A percentile compares a stretch with the other conserved stretches of the same genome.
Evolutionary conservation across 345 rosid genomes (phyloP).

Genomic region (Melaleuca quinquenervia): DNA sequence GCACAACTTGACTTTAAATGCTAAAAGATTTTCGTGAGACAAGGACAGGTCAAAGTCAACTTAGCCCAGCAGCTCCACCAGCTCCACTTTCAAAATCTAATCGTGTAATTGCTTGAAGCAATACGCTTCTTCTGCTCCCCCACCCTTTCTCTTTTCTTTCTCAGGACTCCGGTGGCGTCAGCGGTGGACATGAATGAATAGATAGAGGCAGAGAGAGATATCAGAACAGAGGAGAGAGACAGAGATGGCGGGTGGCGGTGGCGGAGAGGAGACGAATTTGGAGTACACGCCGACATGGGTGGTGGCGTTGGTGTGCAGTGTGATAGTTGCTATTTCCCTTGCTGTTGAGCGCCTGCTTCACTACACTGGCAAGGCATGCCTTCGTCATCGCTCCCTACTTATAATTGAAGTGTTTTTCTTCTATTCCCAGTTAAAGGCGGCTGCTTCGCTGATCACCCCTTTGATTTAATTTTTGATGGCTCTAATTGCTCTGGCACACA

Average conservation of each 20-base stretch:
- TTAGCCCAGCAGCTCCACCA: not conserved
- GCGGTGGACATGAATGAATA: not conserved
- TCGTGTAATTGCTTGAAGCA: not conserved
- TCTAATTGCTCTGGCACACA: not conserved
- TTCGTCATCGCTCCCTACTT: not conserved
- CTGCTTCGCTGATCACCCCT: not conserved
- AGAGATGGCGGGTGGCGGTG: constrained; percentile 1
- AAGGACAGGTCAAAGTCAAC: not conserved
- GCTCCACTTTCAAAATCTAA: not conserved
- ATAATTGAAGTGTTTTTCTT: not conserved
- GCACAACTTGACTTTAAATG: not conserved
- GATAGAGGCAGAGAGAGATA: not conserved
- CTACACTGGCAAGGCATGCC: constrained; percentile 55
- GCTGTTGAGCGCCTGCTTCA: constrained; percentile 59
- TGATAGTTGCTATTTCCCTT: constrained; percentile 62
- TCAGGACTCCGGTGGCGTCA: not conserved
- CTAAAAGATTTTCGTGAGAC: not conserved
- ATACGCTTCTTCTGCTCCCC: not conserved
- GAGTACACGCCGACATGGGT: constrained; percentile 88
- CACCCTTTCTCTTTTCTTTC: not conserved
- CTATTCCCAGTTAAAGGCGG: not conserved
- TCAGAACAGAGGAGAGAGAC: not conserved
- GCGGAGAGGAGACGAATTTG: constrained; percentile 37
- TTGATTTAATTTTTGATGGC: not conserved
- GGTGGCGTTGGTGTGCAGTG: constrained; percentile 67